Percentiles rank a stretch among this genome's conserved stretches.
Conservation (phyloP, 2,329 filamentous ascomycete genomes). For the Colletotrichum theobromicola region DNA sequence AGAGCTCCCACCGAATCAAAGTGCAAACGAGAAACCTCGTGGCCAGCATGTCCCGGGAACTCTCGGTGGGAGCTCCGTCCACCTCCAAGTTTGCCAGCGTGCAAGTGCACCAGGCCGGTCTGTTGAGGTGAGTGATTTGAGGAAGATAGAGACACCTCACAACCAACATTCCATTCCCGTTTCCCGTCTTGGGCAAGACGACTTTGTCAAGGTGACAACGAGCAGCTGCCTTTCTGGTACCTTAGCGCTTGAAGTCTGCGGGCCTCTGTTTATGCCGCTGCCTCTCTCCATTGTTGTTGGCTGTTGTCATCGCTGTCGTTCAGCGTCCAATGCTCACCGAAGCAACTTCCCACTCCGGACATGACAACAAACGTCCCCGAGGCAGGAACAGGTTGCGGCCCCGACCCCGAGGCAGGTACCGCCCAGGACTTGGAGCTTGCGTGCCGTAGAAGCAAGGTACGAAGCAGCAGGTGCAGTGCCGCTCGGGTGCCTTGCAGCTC, state of each 20-base stretch:
- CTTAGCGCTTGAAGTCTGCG: background rate
- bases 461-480: background rate
- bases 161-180: background rate
- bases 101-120: background rate
- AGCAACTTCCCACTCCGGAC: background rate
- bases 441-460: background rate
- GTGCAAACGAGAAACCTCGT: slow-evolving; percentile 4
- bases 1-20: slow-evolving; percentile 9
- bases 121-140: background rate
- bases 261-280: background rate
- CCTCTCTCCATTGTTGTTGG: background rate
- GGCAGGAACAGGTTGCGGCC: background rate
- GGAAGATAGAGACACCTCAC: background rate
- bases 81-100: background rate
- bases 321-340: background rate
- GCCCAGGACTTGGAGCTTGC: background rate
- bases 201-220: background rate
- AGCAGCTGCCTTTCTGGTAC: background rate
- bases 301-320: background rate
- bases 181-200: background rate
- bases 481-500: background rate
- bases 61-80: background rate
- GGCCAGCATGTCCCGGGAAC: background rate
- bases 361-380: background rate
- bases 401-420: background rate